phyloP scores from a whole-genome alignment of 192 early-diverging fungal genomes.

The Coemansia sp. region DNA sequence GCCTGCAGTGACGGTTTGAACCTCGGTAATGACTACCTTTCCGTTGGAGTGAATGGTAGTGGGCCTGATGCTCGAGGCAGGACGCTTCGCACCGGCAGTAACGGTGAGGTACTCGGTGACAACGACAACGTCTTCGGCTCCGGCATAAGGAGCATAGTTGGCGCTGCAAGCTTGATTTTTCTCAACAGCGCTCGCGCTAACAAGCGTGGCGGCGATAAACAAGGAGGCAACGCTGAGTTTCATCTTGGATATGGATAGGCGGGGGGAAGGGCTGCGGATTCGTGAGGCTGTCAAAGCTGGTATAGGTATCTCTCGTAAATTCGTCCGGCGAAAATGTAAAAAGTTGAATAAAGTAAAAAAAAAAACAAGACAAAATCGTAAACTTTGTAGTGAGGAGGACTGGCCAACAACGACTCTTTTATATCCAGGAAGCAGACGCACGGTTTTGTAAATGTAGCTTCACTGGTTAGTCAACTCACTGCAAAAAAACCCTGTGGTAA shows the following conservation, averaged over 20 bases:
- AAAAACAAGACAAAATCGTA: background rate
- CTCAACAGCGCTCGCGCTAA: background rate
- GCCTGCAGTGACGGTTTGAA: constrained; percentile 28
- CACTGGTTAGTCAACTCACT: background rate
- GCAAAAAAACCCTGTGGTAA: background rate
- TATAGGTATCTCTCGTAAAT: background rate
- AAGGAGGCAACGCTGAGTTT: constrained; percentile 18
- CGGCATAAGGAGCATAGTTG: background rate
- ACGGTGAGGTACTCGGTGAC: background rate
- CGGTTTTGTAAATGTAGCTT: background rate
- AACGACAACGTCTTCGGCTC: background rate
- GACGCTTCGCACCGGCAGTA: background rate
- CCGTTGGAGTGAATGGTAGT: background rate
- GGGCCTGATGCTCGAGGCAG: background rate
- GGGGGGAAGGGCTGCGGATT: background rate
- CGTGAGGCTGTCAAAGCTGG: background rate
- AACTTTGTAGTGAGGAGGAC: background rate
- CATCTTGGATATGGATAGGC: constrained; percentile 4
- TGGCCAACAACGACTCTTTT: background rate
- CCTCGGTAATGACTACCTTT: constrained; percentile 23
- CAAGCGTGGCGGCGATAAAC: constrained; percentile 14
- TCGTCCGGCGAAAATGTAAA: background rate
- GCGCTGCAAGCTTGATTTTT: background rate
- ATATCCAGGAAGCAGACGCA: background rate
- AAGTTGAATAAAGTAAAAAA: background rate